These are phyloP conservation scores for Plasmodium knowlesi DNA, from an alignment of 169 alveolate genomes.

Conservation along the genomic window DNA sequence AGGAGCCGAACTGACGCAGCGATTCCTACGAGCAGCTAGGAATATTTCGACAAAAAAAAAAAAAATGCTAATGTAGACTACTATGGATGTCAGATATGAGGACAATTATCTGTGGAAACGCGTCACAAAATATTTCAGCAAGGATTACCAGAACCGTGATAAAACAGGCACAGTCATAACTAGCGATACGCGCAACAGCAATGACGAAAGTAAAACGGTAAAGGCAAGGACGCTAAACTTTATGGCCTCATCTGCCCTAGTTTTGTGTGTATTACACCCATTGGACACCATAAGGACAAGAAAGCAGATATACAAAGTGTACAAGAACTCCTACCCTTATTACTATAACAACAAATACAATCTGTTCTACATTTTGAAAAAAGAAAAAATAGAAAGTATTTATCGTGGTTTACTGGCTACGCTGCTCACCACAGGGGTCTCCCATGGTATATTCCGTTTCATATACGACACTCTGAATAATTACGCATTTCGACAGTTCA, in stretches of 20 bases:
- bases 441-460: conserved; percentile 62
- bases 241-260: conserved; percentile 61
- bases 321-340: conserved; percentile 73
- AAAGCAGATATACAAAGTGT: conserved; percentile 67
- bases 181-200: background rate
- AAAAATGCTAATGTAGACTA: conserved; percentile 28
- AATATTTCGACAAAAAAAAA: background rate
- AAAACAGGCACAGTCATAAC: background rate
- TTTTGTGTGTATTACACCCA: conserved; percentile 63
- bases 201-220: conserved; percentile 22
- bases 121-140: background rate
- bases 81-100: conserved; percentile 51
- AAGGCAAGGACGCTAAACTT: conserved; percentile 55
- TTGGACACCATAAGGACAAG: conserved; percentile 68
- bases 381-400: conserved; percentile 69
- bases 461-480: conserved; percentile 57
- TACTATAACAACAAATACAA: conserved; percentile 70
- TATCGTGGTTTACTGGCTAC: conserved; percentile 73
- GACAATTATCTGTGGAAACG: conserved; percentile 9
- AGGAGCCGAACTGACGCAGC: background rate
- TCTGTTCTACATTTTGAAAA: conserved; percentile 52
- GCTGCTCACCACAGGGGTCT: conserved; percentile 51
- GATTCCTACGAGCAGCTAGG: background rate
- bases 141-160: background rate
- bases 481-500: background rate